Evolutionary conservation across 2,329 filamentous ascomycete genomes (phyloP).

Genomic region (Ilyonectria robusta): DNA sequence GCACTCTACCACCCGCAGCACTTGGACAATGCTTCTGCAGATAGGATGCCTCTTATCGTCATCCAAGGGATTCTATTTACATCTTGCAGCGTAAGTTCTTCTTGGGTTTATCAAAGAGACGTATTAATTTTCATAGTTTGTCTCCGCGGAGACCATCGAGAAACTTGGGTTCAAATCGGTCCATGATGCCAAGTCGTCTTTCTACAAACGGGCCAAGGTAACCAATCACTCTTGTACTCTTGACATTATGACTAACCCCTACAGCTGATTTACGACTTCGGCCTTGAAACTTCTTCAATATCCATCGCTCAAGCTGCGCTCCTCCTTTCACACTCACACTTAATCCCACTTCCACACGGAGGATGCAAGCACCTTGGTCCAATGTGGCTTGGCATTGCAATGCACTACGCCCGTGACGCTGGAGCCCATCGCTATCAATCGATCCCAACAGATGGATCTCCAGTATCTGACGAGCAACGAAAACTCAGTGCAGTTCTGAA

Average conservation of each 20-base stretch:
- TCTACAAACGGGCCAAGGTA: slow-evolving; percentile 45
- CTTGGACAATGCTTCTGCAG: slow-evolving; percentile 10
- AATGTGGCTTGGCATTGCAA: slow-evolving; percentile 45
- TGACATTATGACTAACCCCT: background rate
- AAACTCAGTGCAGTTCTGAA: slow-evolving; percentile 40
- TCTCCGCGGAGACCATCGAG: slow-evolving; percentile 35
- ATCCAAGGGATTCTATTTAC: slow-evolving; percentile 44
- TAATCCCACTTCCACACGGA: slow-evolving; percentile 43
- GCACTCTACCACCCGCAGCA: slow-evolving; percentile 39
- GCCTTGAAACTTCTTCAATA: slow-evolving; percentile 40
- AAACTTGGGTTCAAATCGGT: slow-evolving; percentile 42
- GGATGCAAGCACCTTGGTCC: slow-evolving; percentile 44
- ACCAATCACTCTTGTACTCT: fast-evolving
- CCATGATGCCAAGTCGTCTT: slow-evolving; percentile 43
- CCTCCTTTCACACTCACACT: slow-evolving; percentile 41
- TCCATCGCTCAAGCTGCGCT: slow-evolving; percentile 44
- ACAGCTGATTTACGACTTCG: slow-evolving; percentile 45
- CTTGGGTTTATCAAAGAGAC: too few species aligned
- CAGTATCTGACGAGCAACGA: slow-evolving; percentile 23
- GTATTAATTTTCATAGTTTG: slow-evolving; percentile 32
- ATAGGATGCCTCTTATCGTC: slow-evolving; percentile 40
- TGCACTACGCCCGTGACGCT: slow-evolving; percentile 45
- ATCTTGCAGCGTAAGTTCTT: slow-evolving; percentile 34
- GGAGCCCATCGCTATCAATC: slow-evolving; percentile 44
- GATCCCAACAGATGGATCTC: slow-evolving; percentile 7